Evolutionary conservation across 2,329 filamentous ascomycete species (phyloP).

Genomic region (Ceratocystis lukuohia): DNA sequence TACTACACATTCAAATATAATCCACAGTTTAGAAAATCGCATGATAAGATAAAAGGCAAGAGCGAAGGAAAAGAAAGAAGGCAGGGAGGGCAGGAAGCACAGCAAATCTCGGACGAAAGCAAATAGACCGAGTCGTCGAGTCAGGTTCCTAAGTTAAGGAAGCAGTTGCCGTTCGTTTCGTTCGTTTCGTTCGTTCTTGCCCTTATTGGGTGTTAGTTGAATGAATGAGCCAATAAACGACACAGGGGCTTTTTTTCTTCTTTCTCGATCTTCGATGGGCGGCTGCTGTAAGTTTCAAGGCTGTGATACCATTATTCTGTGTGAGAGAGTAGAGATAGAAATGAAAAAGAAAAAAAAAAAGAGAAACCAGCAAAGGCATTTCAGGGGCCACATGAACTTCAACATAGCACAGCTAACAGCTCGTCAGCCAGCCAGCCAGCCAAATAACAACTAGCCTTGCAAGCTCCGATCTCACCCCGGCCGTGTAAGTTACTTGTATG

Average conservation of each 20-base stretch:
- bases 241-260: background rate
- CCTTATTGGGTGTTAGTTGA: background rate
- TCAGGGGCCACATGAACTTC: background rate
- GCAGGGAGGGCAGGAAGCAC: background rate
- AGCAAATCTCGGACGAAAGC: background rate
- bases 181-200: background rate
- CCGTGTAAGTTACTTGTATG: background rate
- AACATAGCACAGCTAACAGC: too few species aligned
- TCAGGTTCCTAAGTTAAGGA: background rate
- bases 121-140: background rate
- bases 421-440: too few species aligned
- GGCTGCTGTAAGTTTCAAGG: too few species aligned
- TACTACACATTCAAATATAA: too few species aligned
- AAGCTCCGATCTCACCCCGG: background rate
- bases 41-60: background rate
- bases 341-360: background rate
- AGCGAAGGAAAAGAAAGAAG: background rate
- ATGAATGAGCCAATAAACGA: background rate
- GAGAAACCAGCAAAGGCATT: background rate
- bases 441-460: background rate
- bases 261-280: background rate
- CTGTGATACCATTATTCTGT: too few species aligned
- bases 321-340: background rate
- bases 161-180: background rate
- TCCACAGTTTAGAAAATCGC: too few species aligned